Conservation (phyloP, 768 basidiomycete genomes). For the Stropharia rugosoannulata region DNA sequence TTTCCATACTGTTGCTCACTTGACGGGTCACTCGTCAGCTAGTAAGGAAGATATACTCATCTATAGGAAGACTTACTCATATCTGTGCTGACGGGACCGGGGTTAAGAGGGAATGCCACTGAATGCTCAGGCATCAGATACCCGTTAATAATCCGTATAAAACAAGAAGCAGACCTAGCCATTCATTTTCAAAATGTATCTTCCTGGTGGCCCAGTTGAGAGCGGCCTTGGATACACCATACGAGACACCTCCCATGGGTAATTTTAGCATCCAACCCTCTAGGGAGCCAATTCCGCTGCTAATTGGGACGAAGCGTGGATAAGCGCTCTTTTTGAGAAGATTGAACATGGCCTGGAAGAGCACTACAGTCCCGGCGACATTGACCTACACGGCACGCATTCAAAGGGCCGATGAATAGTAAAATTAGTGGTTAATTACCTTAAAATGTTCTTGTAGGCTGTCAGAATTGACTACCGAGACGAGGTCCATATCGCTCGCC, state of each 20-base stretch:
- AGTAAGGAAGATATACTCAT: background rate
- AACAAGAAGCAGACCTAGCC: background rate
- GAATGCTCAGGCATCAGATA: background rate
- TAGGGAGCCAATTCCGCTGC: background rate
- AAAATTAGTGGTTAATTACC: background rate
- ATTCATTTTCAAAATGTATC: constrained; percentile 3
- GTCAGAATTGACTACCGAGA: background rate
- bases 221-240: background rate
- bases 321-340: background rate
- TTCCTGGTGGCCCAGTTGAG: constrained; percentile 1
- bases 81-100: background rate
- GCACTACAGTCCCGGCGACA: background rate
- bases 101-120: background rate
- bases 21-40: too few relatives aligned
- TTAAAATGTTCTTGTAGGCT: background rate
- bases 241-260: background rate
- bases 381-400: background rate
- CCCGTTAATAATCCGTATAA: too few relatives aligned
- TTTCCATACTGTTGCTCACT: background rate
- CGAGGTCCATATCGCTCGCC: background rate
- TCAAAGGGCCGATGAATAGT: too few relatives aligned
- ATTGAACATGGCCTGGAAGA: background rate
- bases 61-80: background rate
- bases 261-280: background rate
- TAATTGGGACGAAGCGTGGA: constrained; percentile 1